A percentile compares a stretch with the other conserved stretches of the same genome.
Evolutionary conservation across 495 filamentous ascomycete genomes (phyloP).

Genomic region (Mycothermus thermophilus): DNA sequence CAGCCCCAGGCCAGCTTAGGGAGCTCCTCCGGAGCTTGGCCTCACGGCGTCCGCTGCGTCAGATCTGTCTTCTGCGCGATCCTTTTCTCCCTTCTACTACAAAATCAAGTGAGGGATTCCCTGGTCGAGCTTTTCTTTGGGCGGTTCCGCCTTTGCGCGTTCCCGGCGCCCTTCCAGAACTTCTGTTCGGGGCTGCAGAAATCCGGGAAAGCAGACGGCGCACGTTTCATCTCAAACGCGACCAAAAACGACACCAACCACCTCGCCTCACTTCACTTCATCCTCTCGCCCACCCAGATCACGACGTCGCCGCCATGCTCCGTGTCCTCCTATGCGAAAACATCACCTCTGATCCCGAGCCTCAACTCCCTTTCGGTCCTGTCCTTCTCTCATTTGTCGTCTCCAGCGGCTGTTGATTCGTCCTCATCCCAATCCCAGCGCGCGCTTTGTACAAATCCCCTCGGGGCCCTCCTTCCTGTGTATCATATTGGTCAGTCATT

Average conservation of each 20-base stretch:
- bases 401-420: slow-evolving; percentile 15
- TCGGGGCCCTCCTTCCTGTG: slow-evolving; percentile 12
- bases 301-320: slow-evolving; percentile 20
- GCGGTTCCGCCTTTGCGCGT: slow-evolving; percentile 5
- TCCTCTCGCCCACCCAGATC: background rate
- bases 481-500: slow-evolving; percentile 41
- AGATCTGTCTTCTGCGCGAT: slow-evolving; percentile 7
- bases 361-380: slow-evolving; percentile 14
- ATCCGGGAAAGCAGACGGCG: slow-evolving; percentile 4
- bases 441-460: slow-evolving; percentile 22
- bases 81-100: no score
- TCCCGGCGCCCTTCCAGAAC: slow-evolving; percentile 6
- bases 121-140: slow-evolving; percentile 6
- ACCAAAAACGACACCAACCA: no score
- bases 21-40: no score
- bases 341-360: slow-evolving; percentile 15
- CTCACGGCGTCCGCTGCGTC: slow-evolving; percentile 3
- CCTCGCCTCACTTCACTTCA: background rate
- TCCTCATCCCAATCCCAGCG: background rate
- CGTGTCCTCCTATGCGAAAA: slow-evolving; percentile 7
- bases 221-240: slow-evolving; percentile 4
- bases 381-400: slow-evolving; percentile 9
- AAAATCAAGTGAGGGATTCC: slow-evolving; percentile 10
- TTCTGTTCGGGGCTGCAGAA: slow-evolving; percentile 2
- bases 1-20: slow-evolving; percentile 4